Evolutionary conservation across 2,329 filamentous ascomycete genomes (phyloP).

Genomic region (Fusarium sp.): DNA sequence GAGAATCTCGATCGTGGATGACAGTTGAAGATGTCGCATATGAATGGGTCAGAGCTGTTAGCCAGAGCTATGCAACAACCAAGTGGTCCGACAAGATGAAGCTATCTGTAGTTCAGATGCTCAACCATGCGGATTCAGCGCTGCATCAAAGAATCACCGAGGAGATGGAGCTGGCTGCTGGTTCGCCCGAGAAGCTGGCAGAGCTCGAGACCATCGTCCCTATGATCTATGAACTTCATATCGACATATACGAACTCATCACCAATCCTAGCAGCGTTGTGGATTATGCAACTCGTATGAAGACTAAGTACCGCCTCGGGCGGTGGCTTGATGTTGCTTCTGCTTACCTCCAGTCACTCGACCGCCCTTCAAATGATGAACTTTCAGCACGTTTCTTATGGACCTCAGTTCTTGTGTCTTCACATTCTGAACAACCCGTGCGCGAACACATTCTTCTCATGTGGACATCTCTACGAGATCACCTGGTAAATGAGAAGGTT

Average conservation of each 20-base stretch:
- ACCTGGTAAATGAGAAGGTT: slow-evolving; percentile 56
- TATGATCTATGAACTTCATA: slow-evolving; percentile 71
- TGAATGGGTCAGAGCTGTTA: slow-evolving; percentile 66
- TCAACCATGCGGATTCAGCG: slow-evolving; percentile 64
- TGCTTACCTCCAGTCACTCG: slow-evolving; percentile 55
- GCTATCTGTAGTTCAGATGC: slow-evolving; percentile 66
- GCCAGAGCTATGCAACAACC: slow-evolving; percentile 62
- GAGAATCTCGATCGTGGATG: slow-evolving; percentile 59
- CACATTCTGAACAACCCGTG: slow-evolving; percentile 63
- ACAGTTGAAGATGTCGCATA: slow-evolving; percentile 68
- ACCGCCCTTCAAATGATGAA: slow-evolving; percentile 51
- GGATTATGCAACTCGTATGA: slow-evolving; percentile 60
- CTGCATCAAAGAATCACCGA: slow-evolving; percentile 61
- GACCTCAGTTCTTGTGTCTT: slow-evolving; percentile 66
- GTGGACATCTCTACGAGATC: slow-evolving; percentile 69
- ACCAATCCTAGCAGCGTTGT: slow-evolving; percentile 68
- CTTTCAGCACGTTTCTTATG: slow-evolving; percentile 67
- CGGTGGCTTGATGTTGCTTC: slow-evolving; percentile 66
- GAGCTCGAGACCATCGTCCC: slow-evolving; percentile 61
- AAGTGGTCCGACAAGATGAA: slow-evolving; percentile 72
- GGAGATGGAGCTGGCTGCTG: slow-evolving; percentile 53
- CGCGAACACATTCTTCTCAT: slow-evolving; percentile 68
- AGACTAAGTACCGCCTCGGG: slow-evolving; percentile 62
- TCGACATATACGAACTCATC: slow-evolving; percentile 70
- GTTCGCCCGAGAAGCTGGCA: slow-evolving; percentile 42